phyloP scores from a whole-genome alignment of 73 alveolate species.

The Stentor coeruleus region DNA sequence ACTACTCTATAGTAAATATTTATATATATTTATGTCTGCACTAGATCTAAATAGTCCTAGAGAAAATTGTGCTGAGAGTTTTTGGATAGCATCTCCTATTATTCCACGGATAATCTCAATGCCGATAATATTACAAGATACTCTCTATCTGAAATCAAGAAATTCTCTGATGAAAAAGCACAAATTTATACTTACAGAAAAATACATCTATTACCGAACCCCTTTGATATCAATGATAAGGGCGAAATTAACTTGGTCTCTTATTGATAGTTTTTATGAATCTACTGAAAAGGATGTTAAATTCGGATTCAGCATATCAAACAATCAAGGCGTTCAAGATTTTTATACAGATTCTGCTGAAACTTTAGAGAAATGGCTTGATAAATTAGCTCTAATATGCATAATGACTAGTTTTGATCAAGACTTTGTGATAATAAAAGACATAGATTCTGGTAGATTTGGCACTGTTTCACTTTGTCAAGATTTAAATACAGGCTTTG shows the following conservation, averaged over 20 bases:
- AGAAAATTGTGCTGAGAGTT: too few species aligned
- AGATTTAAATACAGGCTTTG: too few species aligned
- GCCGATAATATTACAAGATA: too few species aligned
- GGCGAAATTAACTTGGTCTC: background rate
- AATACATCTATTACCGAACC: background rate
- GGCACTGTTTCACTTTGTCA: background rate
- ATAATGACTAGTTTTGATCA: background rate
- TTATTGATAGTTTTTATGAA: constrained; percentile 1
- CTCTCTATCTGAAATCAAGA: too few species aligned
- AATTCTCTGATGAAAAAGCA: background rate
- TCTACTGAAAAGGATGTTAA: too few species aligned
- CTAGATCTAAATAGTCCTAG: too few species aligned
- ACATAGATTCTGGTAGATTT: background rate
- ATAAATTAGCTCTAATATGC: constrained; percentile 2
- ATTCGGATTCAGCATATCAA: background rate
- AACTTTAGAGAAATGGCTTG: background rate
- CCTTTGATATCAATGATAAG: background rate
- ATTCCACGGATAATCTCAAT: too few species aligned
- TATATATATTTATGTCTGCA: too few species aligned
- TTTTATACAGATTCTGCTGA: background rate
- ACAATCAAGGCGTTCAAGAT: background rate
- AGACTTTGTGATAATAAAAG: constrained; percentile 2
- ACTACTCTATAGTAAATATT: too few species aligned
- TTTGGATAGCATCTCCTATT: too few species aligned
- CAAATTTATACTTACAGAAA: background rate